Evolutionary conservation across 2,329 filamentous ascomycete species (phyloP).

Genomic region (Colletotrichum gigasporum): DNA sequence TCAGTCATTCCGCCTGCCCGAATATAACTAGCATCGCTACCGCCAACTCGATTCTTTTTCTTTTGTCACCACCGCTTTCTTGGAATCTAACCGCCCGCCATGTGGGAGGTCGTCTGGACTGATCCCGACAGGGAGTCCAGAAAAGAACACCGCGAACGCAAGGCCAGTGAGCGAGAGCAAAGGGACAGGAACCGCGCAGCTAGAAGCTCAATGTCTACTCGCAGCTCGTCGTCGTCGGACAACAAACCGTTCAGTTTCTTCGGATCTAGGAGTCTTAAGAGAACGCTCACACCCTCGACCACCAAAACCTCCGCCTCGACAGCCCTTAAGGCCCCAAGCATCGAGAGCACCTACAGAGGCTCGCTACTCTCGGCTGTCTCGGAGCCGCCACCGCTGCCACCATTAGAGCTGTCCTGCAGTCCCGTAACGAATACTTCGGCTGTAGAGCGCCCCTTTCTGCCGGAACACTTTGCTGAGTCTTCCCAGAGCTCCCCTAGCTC

Average conservation of each 20-base stretch:
- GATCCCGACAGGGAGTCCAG: slow-evolving; percentile 63
- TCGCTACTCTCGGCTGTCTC: slow-evolving; percentile 24
- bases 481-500: slow-evolving; percentile 35
- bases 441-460: slow-evolving; percentile 3
- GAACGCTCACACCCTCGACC: slow-evolving; percentile 36
- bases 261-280: slow-evolving; percentile 49
- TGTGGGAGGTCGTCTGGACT: slow-evolving; percentile 70
- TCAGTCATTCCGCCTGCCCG: background rate
- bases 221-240: slow-evolving; percentile 53
- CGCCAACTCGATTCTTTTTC: background rate
- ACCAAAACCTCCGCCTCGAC: slow-evolving; percentile 33
- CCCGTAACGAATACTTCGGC: background rate
- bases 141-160: slow-evolving; percentile 61
- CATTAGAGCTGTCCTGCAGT: slow-evolving; percentile 6
- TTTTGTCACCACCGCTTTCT: background rate
- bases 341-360: slow-evolving; percentile 25
- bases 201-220: slow-evolving; percentile 50
- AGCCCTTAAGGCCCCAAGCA: slow-evolving; percentile 9
- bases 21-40: slow-evolving; percentile 6
- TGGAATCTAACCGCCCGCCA: slow-evolving; percentile 38
- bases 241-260: slow-evolving; percentile 56
- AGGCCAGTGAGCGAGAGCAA: slow-evolving; percentile 50
- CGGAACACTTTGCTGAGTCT: slow-evolving; percentile 22
- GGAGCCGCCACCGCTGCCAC: slow-evolving; percentile 3
- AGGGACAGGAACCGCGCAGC: slow-evolving; percentile 43